Conservation (phyloP, 768 basidiomycete species). For the Tylopilus felleus region DNA sequence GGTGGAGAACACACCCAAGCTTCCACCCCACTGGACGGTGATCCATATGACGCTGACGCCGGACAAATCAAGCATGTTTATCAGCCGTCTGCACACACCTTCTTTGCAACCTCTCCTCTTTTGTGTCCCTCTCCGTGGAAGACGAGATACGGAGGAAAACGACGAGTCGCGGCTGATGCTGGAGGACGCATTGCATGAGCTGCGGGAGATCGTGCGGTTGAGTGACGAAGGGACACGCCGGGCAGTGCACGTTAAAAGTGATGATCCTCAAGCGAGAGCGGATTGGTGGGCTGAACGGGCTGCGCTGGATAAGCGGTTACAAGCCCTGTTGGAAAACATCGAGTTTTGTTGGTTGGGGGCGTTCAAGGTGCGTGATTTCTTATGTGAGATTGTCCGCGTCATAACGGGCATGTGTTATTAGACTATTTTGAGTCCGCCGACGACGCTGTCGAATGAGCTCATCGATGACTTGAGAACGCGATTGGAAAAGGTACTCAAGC, state of each 20-base stretch:
- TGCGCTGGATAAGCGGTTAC: conserved; percentile 72
- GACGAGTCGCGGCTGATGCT: conserved; percentile 74
- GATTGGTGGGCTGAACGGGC: conserved; percentile 86
- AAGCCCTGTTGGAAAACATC: conserved; percentile 73
- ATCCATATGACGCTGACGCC: conserved; percentile 81
- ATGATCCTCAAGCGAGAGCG: conserved; percentile 59
- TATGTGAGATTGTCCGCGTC: neutral
- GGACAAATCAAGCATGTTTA: conserved; percentile 78
- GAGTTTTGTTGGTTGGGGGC: conserved; percentile 97
- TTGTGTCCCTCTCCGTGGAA: conserved; percentile 82
- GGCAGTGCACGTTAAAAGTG: conserved; percentile 67
- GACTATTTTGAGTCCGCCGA: conserved; percentile 61
- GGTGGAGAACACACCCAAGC: conserved; percentile 38
- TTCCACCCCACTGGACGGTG: conserved; percentile 81
- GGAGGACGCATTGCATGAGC: conserved; percentile 66
- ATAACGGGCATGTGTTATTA: neutral
- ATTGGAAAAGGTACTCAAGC: conserved; percentile 74
- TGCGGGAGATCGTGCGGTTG: conserved; percentile 73
- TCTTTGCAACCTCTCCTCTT: conserved; percentile 67
- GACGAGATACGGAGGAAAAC: conserved; percentile 64
- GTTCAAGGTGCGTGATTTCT: conserved; percentile 70
- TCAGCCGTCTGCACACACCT: conserved; percentile 70
- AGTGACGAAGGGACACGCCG: conserved; percentile 75
- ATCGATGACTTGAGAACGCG: conserved; percentile 59
- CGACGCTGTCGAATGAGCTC: conserved; percentile 39